Percentiles rank a stretch among this genome's conserved stretches.
phyloP scores from a whole-genome alignment of 208 protist genomes.

The Leishmania amazonensis region DNA sequence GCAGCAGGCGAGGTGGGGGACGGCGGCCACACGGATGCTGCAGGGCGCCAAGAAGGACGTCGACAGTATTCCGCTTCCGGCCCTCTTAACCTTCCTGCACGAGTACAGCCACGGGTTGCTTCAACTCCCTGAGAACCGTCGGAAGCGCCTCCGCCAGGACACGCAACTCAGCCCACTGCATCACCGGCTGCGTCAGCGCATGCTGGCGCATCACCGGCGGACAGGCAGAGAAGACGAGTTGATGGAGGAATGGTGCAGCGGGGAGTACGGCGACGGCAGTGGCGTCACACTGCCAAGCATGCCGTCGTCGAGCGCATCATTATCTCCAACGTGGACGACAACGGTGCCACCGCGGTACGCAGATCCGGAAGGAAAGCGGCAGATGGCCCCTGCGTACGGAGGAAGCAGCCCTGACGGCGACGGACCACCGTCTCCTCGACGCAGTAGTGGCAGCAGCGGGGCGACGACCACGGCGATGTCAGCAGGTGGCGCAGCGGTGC shows the following conservation, averaged over 20 bases:
- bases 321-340: slow-evolving; percentile 1
- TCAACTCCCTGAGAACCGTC: slow-evolving; percentile 43
- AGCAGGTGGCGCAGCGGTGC: background rate
- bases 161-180: slow-evolving; percentile 20
- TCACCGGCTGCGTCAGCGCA: slow-evolving; percentile 64
- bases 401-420: background rate
- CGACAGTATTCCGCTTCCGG: slow-evolving; percentile 50
- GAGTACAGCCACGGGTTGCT: slow-evolving; percentile 83
- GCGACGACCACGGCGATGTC: slow-evolving; percentile 1
- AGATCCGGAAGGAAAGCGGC: background rate
- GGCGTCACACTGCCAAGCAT: background rate
- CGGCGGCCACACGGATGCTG: background rate
- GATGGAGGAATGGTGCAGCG: slow-evolving; percentile 31
- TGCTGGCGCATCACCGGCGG: slow-evolving; percentile 55
- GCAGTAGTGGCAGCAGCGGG: slow-evolving; percentile 1
- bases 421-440: background rate
- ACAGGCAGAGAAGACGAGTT: slow-evolving; percentile 43
- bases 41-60: background rate
- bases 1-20: slow-evolving; percentile 7
- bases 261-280: slow-evolving; percentile 11
- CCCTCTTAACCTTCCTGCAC: slow-evolving; percentile 67
- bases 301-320: background rate
- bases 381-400: background rate
- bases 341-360: background rate
- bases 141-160: slow-evolving; percentile 63